Conservation (phyloP, 2,329 filamentous ascomycete genomes). For the Aspergillus sp. region DNA sequence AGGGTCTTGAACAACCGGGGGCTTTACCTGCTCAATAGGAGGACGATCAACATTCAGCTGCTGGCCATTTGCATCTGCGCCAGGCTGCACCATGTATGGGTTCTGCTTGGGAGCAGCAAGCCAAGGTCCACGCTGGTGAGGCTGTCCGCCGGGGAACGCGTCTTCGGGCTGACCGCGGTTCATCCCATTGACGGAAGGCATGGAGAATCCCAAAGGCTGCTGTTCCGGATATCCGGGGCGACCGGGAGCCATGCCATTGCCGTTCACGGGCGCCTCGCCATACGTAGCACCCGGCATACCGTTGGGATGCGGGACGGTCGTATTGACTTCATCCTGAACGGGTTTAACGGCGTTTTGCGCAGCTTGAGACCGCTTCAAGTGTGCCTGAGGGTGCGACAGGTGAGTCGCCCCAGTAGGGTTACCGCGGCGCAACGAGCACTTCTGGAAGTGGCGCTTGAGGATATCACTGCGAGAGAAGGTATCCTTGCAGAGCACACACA, state of each 20-base stretch:
- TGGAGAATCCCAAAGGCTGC: constrained; percentile 46
- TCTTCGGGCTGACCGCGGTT: constrained; percentile 42
- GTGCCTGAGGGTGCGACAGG: constrained; percentile 86
- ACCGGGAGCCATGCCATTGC: constrained; percentile 41
- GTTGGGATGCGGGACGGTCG: constrained; percentile 45
- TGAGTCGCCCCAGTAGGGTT: constrained; percentile 95
- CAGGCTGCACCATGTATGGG: constrained; percentile 46
- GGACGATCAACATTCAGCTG: constrained; percentile 48
- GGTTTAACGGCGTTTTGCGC: constrained; percentile 45
- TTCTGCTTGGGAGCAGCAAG: constrained; percentile 49
- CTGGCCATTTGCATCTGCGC: constrained; percentile 43
- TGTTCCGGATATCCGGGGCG: constrained; percentile 44
- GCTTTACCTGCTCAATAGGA: constrained; percentile 46
- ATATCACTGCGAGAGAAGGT: constrained; percentile 98
- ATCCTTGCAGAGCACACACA: constrained; percentile 96
- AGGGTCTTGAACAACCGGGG: constrained; percentile 41
- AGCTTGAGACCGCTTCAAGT: constrained; percentile 71
- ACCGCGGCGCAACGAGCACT: constrained; percentile 93
- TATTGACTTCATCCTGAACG: constrained; percentile 49
- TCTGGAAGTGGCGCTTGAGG: constrained; percentile 97
- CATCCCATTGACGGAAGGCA: constrained; percentile 46
- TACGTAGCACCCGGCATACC: constrained; percentile 45
- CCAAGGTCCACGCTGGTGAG: constrained; percentile 44
- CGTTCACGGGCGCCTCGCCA: constrained; percentile 46
- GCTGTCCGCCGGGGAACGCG: constrained; percentile 38